Percentiles rank a stretch among this genome's conserved stretches.
These are phyloP conservation scores for Pestalotiopsis sp. DNA, from an alignment of 2,329 filamentous ascomycete species.

Conservation along the genomic window DNA sequence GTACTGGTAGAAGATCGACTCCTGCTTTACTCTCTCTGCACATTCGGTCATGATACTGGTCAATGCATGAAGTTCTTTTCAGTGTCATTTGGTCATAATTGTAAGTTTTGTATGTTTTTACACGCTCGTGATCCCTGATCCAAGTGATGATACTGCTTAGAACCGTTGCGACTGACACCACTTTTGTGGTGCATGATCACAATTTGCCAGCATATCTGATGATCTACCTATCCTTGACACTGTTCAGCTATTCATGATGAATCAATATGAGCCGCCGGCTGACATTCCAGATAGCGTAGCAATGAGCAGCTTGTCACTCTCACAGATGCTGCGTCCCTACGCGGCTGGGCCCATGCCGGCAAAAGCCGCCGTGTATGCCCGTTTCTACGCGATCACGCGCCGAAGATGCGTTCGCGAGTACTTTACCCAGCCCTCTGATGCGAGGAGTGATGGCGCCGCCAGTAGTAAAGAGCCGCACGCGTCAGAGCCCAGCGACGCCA, in stretches of 20 bases:
- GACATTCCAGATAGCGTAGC: constrained; percentile 23
- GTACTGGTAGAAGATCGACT: neutral
- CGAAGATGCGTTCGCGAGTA: constrained; percentile 6
- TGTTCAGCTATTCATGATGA: constrained; percentile 11
- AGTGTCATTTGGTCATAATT: neutral
- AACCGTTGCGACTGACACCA: constrained; percentile 63
- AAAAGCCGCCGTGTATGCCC: constrained; percentile 44
- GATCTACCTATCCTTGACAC: neutral
- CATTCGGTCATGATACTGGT: neutral
- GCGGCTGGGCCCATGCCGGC: constrained; percentile 43
- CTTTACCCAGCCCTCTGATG: neutral
- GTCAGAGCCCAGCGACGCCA: neutral
- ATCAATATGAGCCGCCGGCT: constrained; percentile 18
- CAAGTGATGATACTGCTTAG: constrained; percentile 54
- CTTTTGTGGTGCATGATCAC: constrained; percentile 51
- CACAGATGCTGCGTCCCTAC: constrained; percentile 60
- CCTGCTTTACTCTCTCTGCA: neutral
- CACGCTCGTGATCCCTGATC: neutral
- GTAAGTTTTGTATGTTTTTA: neutral
- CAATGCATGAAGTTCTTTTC: neutral
- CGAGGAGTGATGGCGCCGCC: neutral
- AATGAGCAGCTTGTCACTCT: constrained; percentile 48
- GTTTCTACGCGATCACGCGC: constrained; percentile 48
- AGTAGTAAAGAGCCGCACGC: neutral
- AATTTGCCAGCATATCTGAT: constrained; percentile 53